Evolutionary conservation across 441 rosid genomes (phyloP), one percentile per base, ranked within the genome.

Genomic region (Corymbia calophylla): DNA sequence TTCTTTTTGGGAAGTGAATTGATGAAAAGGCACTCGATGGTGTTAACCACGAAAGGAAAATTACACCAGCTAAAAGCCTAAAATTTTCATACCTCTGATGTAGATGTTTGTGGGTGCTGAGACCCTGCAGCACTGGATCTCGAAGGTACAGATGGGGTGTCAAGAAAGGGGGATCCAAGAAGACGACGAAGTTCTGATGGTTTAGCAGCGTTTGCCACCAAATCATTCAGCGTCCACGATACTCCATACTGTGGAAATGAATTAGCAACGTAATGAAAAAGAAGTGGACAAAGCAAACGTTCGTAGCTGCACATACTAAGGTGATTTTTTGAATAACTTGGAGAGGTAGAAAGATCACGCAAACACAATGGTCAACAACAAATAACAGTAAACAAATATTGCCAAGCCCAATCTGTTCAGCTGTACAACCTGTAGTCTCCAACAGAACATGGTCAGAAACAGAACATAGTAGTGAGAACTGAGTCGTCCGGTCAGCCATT

Each of bases 61-160:
- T 58, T 9, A 23, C 25, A 58, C 12, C 9, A 86, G 64, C 64
- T 27, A 25, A 25, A 25, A 58, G 64, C n/a, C 64, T 58, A 58
- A 58, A 58, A 10, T 58, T 47, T 86, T 87, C 86, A 56, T 89
- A 94, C 95, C 95, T 95, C 94, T 68, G 93, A 87, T 88, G 93
- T 77, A 47, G 94, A 91, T 51, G 53, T 87, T 91, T 48, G 88
- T 70, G 14, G 92, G 70, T 60, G 68, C 31, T 13, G 68, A 77
- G 94, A 86, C 44, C 89, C 73, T 48, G 91, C 87, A 92, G 82
- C 17, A 86, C 88, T 19, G 48, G 89, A 89, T 89, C 93, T 90
- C 51, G 91, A 88, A 32, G 93, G 86, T 87, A 88, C 29, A 53
- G 91, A 70, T 49, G 86, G 92, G 32, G 89, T 54, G 32, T 73